phyloP scores from a whole-genome alignment of 768 basidiomycete genomes.

The Lyophyllum decastes region DNA sequence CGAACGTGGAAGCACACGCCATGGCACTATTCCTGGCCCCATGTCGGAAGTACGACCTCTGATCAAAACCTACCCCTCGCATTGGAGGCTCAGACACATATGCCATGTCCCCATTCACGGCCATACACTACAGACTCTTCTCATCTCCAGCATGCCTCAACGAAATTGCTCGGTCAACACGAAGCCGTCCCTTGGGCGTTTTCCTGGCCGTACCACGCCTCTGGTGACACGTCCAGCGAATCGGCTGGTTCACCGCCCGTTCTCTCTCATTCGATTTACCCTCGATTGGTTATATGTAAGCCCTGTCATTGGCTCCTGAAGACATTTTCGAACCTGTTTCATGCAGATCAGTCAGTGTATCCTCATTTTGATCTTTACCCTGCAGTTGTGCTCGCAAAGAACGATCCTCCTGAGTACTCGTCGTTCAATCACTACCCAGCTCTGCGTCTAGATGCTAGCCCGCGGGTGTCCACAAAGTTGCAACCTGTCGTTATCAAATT shows the following conservation, averaged over 20 bases:
- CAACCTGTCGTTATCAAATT: slow-evolving; percentile 5
- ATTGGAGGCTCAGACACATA: background rate
- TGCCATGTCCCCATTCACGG: slow-evolving; percentile 34
- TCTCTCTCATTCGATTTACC: slow-evolving; percentile 15
- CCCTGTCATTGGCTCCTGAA: background rate
- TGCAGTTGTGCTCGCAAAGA: background rate
- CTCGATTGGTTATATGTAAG: slow-evolving; percentile 20
- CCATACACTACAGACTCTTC: slow-evolving; percentile 23
- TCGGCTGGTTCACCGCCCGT: slow-evolving; percentile 21
- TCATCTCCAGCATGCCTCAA: background rate
- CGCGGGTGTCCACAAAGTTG: background rate
- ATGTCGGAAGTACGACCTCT: slow-evolving; percentile 8
- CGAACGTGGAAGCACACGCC: slow-evolving; percentile 10
- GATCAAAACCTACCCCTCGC: background rate
- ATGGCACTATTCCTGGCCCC: slow-evolving; percentile 36
- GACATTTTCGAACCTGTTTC: slow-evolving; percentile 15
- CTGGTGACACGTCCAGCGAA: background rate
- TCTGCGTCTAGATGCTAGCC: background rate
- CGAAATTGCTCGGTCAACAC: background rate
- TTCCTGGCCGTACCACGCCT: slow-evolving; percentile 23
- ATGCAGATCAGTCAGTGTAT: slow-evolving; percentile 32
- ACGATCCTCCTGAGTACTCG: slow-evolving; percentile 7
- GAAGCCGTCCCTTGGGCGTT: slow-evolving; percentile 18
- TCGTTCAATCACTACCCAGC: slow-evolving; percentile 1
- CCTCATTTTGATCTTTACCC: slow-evolving; percentile 36